These are phyloP conservation scores for Eustoma russellianum DNA, from an alignment of 257 asterid species.

Conservation along the genomic window DNA sequence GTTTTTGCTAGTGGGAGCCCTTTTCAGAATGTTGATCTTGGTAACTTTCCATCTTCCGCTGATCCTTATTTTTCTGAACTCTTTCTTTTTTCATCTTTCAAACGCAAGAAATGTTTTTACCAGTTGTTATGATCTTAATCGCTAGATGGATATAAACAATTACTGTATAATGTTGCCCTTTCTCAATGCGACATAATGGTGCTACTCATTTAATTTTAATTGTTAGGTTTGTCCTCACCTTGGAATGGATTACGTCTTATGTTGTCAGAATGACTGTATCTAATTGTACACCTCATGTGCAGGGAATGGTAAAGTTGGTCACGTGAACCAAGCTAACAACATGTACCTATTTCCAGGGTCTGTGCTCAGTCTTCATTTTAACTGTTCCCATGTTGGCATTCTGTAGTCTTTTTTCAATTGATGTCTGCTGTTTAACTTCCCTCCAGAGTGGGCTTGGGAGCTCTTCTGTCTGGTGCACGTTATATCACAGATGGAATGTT, in stretches of 20 bases:
- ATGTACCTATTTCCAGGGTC: constrained; percentile 99
- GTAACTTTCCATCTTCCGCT: constrained; percentile 24
- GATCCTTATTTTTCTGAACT: not conserved
- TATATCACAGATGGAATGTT: constrained; percentile 83
- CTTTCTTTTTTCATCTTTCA: not conserved
- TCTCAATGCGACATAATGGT: too few species aligned
- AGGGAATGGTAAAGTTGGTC: constrained; percentile 80
- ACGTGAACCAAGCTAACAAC: constrained; percentile 97
- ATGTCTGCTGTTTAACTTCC: too few species aligned
- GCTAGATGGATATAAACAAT: too few species aligned
- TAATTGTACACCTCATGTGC: constrained; percentile 21
- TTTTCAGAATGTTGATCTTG: constrained; percentile 80
- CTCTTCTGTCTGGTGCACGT: constrained; percentile 89
- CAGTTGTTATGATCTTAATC: too few species aligned
- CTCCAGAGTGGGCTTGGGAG: constrained; percentile 89
- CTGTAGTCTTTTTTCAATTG: too few species aligned
- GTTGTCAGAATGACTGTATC: not conserved
- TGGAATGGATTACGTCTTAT: not conserved
- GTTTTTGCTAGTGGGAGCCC: constrained; percentile 99
- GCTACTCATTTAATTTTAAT: not conserved
- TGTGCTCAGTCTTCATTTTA: constrained; percentile 17
- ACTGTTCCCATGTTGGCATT: constrained; percentile 6
- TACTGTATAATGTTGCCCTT: too few species aligned
- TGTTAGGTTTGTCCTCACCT: not conserved
- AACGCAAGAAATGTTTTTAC: too few species aligned